phyloP scores from a whole-genome alignment of 148 eudicot species.

The Rhododendron kiyosumense region DNA sequence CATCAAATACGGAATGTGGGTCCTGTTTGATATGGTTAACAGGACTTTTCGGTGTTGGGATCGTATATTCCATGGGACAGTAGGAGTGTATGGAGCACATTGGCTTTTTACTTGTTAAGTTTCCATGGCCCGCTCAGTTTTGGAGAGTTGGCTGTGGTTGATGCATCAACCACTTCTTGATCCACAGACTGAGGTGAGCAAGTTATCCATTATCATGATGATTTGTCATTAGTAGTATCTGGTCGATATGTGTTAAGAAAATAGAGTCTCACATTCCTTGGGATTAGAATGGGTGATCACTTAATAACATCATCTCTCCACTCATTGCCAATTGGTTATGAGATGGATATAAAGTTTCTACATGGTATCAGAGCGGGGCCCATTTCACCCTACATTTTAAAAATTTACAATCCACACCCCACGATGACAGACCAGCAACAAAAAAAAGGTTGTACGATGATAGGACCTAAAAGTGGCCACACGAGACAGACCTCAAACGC shows the following conservation, averaged over 20 bases:
- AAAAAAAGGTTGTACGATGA: no score
- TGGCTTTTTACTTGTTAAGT: constrained; percentile 72
- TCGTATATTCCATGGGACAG: constrained; percentile 52
- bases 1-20: constrained; percentile 2
- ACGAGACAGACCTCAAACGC: no score
- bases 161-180: constrained; percentile 48
- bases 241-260: not conserved
- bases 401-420: no score
- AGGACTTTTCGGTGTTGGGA: constrained; percentile 60
- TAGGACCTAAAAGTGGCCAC: no score
- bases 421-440: no score
- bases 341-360: no score
- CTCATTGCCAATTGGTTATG: no score
- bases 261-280: no score
- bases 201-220: not conserved
- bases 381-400: no score
- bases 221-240: not conserved
- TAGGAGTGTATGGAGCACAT: constrained; percentile 59
- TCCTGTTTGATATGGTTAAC: not conserved
- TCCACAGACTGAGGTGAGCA: constrained; percentile 52
- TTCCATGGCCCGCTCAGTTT: constrained; percentile 80
- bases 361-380: no score
- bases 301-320: no score
- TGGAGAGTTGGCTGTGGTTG: constrained; percentile 67
- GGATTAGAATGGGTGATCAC: no score